These are phyloP conservation scores for Beauveria pseudobassiana DNA, from an alignment of 2,329 filamentous ascomycete species.

Conservation along the genomic window DNA sequence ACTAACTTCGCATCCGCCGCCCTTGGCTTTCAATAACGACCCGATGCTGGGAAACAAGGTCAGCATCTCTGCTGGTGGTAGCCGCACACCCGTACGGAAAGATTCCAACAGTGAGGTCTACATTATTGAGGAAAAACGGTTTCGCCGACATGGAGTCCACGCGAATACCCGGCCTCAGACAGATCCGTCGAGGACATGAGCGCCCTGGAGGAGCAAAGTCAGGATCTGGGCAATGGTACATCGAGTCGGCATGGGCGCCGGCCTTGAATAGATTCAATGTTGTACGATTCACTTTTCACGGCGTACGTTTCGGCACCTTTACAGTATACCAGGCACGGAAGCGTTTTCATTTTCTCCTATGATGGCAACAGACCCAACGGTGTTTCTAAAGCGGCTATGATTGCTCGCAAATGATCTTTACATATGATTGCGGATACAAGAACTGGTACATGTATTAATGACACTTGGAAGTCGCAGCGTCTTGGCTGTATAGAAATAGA, in stretches of 20 bases:
- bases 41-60: slow-evolving; percentile 2
- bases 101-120: slow-evolving; percentile 28
- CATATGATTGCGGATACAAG: not conserved
- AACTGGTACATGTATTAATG: slow-evolving; percentile 1
- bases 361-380: not conserved
- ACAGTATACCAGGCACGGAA: not conserved
- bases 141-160: slow-evolving; percentile 17
- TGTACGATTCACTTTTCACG: not conserved
- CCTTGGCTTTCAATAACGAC: slow-evolving; percentile 3
- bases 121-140: slow-evolving; percentile 25
- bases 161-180: slow-evolving; percentile 16
- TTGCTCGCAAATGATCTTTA: not conserved
- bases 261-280: not conserved
- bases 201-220: slow-evolving; percentile 25
- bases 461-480: not conserved
- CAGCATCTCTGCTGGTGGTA: not conserved
- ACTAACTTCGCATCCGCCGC: not conserved
- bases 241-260: not conserved
- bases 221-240: slow-evolving; percentile 17
- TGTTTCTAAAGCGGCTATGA: not conserved
- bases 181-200: slow-evolving; percentile 23
- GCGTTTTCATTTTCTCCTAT: not conserved
- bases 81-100: slow-evolving; percentile 7
- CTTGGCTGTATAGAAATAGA: not conserved
- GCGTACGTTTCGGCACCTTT: not conserved